Evolutionary conservation across 2,329 filamentous ascomycete species (phyloP), one percentile per base, ranked within the genome.

Genomic region (Xylariaceae sp.): DNA sequence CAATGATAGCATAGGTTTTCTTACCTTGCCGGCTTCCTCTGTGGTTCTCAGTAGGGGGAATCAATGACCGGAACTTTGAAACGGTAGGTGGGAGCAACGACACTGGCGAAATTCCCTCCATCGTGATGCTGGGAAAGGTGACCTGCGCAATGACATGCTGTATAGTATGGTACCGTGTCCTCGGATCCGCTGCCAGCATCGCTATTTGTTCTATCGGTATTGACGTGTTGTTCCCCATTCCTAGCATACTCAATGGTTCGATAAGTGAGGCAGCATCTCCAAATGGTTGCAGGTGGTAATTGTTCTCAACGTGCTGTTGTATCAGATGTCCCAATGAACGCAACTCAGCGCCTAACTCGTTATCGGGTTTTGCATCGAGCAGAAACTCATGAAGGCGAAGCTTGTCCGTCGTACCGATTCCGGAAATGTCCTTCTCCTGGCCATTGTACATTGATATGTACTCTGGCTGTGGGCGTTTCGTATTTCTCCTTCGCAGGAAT

Each of bases 51-150:
- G 47, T 39, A 3, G 57, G 48, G 1, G 63, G 58, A 3, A 65
- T 47, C 4, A 54, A 53, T 16, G 51, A 52, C 2, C 60, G 31
- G 30, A 68, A 61, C 0, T 53, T 48, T 9, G 60, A 53, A 0
- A 69, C 39, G 1, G 61, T 46, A 2, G 47, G 37, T 0, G 68
- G 68, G 0, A 72, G 60, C 47, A 71, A 57, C 4, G 66, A 67
- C 3, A 63, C 36, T 2, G 43, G 49, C 2, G 62, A 52, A 24
- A 44, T 45, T 26, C 59, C 48, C 29, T 63, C 56, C 4, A 56
- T 38, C 3, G 46, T 28, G 30, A 65, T 55, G 49, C 63, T 67
- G 12, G 44, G 51, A 36, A 71, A 66, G 3, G 64, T 35, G 4
- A 59, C 53, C 16, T 57, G 56, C 4, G 62, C 55, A 22, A 72